Conservation (phyloP, 2,329 filamentous ascomycete genomes). For the Phialocephala sp. region DNA sequence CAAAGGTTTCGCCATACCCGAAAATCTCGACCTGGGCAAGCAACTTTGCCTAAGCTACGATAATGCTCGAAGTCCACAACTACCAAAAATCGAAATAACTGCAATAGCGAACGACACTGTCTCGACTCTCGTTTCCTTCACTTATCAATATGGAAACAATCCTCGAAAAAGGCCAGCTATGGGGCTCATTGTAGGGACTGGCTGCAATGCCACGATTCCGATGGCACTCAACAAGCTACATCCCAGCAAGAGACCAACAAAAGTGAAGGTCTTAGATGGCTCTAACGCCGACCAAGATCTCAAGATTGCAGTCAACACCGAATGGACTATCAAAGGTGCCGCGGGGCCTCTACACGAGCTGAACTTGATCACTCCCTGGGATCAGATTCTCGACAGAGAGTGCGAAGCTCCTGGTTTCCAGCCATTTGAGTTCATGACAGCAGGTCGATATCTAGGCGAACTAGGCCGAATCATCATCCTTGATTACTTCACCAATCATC, state of each 20-base stretch:
- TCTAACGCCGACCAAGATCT: constrained; percentile 53
- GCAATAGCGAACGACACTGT: constrained; percentile 85
- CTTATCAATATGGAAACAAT: constrained; percentile 70
- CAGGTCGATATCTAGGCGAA: constrained; percentile 90
- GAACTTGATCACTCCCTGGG: constrained; percentile 73
- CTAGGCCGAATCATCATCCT: constrained; percentile 78
- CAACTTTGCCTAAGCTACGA: constrained; percentile 64
- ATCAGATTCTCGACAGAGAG: constrained; percentile 67
- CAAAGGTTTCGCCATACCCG: constrained; percentile 70
- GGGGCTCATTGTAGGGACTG: constrained; percentile 82
- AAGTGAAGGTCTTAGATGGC: constrained; percentile 55
- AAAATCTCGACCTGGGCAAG: constrained; percentile 64
- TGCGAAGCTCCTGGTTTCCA: constrained; percentile 84
- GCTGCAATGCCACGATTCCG: constrained; percentile 80
- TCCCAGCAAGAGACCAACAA: constrained; percentile 62
- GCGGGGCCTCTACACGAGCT: constrained; percentile 68
- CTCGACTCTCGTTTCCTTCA: constrained; percentile 77
- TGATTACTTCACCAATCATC: constrained; percentile 74
- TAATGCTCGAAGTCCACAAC: constrained; percentile 48
- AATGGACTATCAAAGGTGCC: constrained; percentile 82
- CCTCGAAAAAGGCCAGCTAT: constrained; percentile 71
- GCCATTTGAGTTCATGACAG: constrained; percentile 97
- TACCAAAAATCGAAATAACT: constrained; percentile 72
- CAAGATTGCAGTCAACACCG: constrained; percentile 81
- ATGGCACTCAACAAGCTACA: constrained; percentile 68